Conservation (phyloP, 2,329 filamentous ascomycete species). For the Aspergillus aculeatinus region DNA sequence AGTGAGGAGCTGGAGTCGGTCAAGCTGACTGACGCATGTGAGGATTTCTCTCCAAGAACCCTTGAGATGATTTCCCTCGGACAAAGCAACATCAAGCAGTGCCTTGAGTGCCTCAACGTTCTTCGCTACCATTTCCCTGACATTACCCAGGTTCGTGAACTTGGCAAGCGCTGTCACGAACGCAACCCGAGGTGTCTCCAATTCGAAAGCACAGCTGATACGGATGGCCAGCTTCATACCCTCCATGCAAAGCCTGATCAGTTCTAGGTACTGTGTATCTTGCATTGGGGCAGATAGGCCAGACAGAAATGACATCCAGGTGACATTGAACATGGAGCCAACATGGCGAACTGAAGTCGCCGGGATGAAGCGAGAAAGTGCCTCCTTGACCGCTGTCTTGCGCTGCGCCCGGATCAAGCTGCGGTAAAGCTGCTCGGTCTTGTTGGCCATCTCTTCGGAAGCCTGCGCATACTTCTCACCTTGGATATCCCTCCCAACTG, state of each 20-base stretch:
- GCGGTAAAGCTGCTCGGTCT: conserved; percentile 84
- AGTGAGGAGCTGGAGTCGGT: conserved; percentile 90
- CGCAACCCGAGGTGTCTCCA: conserved; percentile 89
- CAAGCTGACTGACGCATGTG: conserved; percentile 92
- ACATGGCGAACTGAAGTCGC: conserved; percentile 93
- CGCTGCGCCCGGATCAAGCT: conserved; percentile 87
- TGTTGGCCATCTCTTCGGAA: conserved; percentile 86
- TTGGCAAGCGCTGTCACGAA: conserved; percentile 92
- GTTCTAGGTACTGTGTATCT: conserved; percentile 87
- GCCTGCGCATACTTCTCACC: conserved; percentile 92
- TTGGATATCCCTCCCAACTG: conserved; percentile 86
- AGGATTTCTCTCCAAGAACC: conserved; percentile 94
- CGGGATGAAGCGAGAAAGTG: conserved; percentile 74
- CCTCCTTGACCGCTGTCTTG: conserved; percentile 69
- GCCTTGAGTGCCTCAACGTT: conserved; percentile 93
- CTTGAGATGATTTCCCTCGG: conserved; percentile 84
- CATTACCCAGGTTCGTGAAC: conserved; percentile 92
- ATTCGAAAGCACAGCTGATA: conserved; percentile 88
- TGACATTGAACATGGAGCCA: conserved; percentile 97
- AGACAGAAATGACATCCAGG: conserved; percentile 99
- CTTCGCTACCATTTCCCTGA: conserved; percentile 92
- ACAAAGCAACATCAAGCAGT: conserved; percentile 85
- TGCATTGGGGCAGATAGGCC: conserved; percentile 91
- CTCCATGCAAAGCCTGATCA: conserved; percentile 89
- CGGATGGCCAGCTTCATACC: conserved; percentile 92